Conservation (phyloP, 345 rosid species). For the Salix brachista region DNA sequence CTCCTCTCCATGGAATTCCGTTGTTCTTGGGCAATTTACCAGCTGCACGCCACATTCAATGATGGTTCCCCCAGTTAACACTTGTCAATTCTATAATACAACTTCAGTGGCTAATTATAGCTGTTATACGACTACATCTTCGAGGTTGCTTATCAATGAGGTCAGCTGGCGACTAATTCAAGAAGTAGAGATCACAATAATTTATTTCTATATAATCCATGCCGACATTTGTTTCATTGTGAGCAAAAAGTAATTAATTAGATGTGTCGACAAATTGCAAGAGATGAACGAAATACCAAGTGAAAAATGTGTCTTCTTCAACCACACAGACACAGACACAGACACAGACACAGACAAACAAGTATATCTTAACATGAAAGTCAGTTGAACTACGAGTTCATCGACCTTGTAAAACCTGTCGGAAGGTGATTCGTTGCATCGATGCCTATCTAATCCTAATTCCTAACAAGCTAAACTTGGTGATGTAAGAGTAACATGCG, state of each 20-base stretch:
- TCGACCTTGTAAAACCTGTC: too few relatives aligned
- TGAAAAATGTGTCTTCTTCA: background rate
- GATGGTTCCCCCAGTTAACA: background rate
- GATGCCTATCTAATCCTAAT: too few relatives aligned
- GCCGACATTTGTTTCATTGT: too few relatives aligned
- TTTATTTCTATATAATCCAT: too few relatives aligned
- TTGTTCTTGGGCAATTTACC: constrained; percentile 68
- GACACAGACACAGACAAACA: background rate
- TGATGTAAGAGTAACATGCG: too few relatives aligned
- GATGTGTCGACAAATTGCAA: background rate
- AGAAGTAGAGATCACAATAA: background rate
- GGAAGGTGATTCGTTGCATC: too few relatives aligned
- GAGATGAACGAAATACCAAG: too few relatives aligned
- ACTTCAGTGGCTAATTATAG: background rate
- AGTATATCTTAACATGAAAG: too few relatives aligned
- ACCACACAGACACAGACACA: background rate
- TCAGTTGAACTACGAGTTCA: too few relatives aligned
- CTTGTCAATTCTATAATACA: background rate
- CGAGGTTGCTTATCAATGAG: background rate
- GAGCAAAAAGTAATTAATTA: background rate
- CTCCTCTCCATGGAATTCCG: constrained; percentile 66
- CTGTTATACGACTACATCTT: background rate
- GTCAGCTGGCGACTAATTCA: background rate
- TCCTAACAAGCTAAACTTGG: too few relatives aligned
- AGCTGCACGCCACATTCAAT: constrained; percentile 38